These are phyloP conservation scores for Pichia sp. DNA, from an alignment of 1,139 yeast genomes.

Conservation along the genomic window DNA sequence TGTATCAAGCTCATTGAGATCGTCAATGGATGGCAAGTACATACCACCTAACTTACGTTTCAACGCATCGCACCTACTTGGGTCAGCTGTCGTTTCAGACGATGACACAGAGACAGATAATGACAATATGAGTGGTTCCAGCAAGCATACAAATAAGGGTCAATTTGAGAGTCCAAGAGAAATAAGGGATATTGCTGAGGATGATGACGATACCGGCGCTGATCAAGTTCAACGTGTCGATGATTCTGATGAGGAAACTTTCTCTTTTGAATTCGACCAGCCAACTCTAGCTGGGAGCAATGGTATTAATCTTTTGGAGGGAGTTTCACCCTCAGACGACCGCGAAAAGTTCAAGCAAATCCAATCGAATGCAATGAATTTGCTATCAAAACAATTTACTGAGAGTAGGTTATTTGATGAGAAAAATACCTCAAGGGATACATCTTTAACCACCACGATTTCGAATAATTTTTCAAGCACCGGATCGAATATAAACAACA, in stretches of 20 bases:
- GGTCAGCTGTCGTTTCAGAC: slow-evolving; percentile 35
- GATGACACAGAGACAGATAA: slow-evolving; percentile 22
- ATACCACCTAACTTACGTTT: slow-evolving; percentile 54
- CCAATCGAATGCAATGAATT: slow-evolving; percentile 16
- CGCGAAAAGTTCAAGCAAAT: slow-evolving; percentile 34
- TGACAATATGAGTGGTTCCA: slow-evolving; percentile 24
- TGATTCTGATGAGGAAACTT: slow-evolving; percentile 16
- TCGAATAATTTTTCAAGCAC: slow-evolving; percentile 25
- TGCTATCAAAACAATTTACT: slow-evolving; percentile 25
- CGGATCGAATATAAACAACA: slow-evolving; percentile 24
- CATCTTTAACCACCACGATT: slow-evolving; percentile 22
- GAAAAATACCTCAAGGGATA: slow-evolving; percentile 23
- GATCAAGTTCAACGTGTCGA: slow-evolving; percentile 9
- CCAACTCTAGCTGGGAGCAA: neutral
- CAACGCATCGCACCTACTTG: slow-evolving; percentile 7
- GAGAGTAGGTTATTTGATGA: slow-evolving; percentile 19
- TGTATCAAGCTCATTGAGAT: slow-evolving; percentile 10
- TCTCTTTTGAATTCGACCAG: slow-evolving; percentile 19
- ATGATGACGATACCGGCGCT: slow-evolving; percentile 22
- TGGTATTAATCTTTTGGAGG: neutral
- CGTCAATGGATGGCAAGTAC: slow-evolving; percentile 39
- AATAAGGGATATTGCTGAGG: neutral
- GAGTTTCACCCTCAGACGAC: slow-evolving; percentile 22
- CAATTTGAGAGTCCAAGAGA: neutral
- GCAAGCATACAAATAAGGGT: slow-evolving; percentile 6